A percentile compares a stretch with the other conserved stretches of the same genome.
Conservation (phyloP, 2,329 filamentous ascomycete genomes). For the Paecilomyces sp. region DNA sequence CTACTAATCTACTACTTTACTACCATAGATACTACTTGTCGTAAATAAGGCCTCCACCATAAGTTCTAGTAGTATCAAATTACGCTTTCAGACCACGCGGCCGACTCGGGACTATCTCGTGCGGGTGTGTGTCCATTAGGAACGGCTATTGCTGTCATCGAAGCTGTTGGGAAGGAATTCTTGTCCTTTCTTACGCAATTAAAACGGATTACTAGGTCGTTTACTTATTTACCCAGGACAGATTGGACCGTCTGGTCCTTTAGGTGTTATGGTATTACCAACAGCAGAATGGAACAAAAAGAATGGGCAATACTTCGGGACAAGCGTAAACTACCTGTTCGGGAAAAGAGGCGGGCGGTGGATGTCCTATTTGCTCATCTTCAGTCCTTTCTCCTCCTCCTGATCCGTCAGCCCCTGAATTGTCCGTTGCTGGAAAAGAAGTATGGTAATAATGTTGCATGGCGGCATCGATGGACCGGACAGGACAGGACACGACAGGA, state of each 20-base stretch:
- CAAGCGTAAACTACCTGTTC: background rate
- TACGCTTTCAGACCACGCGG: background rate
- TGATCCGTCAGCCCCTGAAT: background rate
- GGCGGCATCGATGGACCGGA: background rate
- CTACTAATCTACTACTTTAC: too few species aligned
- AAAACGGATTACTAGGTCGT: background rate
- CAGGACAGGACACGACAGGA: background rate
- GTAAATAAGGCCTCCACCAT: background rate
- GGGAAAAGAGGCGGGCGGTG: background rate
- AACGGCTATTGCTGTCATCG: background rate
- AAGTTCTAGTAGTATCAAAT: background rate
- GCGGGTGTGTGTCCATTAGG: background rate
- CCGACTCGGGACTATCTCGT: background rate
- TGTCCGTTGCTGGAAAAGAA: background rate
- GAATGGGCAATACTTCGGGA: too few species aligned
- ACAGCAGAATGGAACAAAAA: too few species aligned
- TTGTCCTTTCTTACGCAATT: background rate
- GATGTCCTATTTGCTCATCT: background rate
- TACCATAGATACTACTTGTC: background rate
- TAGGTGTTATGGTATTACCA: background rate
- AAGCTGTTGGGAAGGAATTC: background rate
- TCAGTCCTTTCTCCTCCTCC: background rate
- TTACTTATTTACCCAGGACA: background rate
- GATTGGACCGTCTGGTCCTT: background rate
- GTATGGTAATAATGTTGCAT: too few species aligned